Base-by-base conservation (phyloP, 495 filamentous ascomycete genomes). In the Penicillium tannophilum region DNA sequence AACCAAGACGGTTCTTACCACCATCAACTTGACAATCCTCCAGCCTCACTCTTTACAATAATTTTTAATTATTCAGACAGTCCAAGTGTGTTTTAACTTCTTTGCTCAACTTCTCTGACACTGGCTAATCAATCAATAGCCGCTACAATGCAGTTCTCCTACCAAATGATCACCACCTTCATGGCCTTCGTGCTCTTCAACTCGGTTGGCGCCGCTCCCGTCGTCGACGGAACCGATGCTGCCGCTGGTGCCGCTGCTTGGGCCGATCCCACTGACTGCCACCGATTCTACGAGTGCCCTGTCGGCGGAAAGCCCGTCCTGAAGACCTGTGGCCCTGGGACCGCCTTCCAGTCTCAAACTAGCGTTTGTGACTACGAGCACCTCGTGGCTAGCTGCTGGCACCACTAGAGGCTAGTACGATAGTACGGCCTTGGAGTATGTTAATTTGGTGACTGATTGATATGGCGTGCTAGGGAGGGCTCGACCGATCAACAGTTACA, bases 291-390 rank as follows among this genome's bases (percentile, higher is more conserved):
- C 19, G 56, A 59, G 47, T 59, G 56, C 20, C 56, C 56, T 17
- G 42, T 16, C 14, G 56, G 56, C 16, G 56, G 50, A 8, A 48
- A 23, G 2, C 56, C 56, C 2, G 56, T 59, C 16, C 36, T 53
- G 39, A 59, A 59, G 42, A 59, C 56, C 28, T 59, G 56, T 5
- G 56, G 56, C 8, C 56, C 56, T 19, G 56, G 56, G 28, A 59
- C 56, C 11, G 56, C 56, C n/a, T 59, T 54, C 19, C 56, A 59
- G 42, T 6, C 42, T 9, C 30, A 6, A 6, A 59, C 56, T 10
- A 42, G 30, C 1, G 56, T 59, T 42, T 59, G 56, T 42, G 56
- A 59, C 30, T 59, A 20, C 28, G 56, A 54, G 42, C 31, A 54
- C 50, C 12, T 16, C 39, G 39, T 41, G 5, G 16, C 39, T 12